Evolutionary conservation across 2,329 filamentous ascomycete species (phyloP), one percentile per base, ranked within the genome.

Genomic region (Talaromyces rugulosus): DNA sequence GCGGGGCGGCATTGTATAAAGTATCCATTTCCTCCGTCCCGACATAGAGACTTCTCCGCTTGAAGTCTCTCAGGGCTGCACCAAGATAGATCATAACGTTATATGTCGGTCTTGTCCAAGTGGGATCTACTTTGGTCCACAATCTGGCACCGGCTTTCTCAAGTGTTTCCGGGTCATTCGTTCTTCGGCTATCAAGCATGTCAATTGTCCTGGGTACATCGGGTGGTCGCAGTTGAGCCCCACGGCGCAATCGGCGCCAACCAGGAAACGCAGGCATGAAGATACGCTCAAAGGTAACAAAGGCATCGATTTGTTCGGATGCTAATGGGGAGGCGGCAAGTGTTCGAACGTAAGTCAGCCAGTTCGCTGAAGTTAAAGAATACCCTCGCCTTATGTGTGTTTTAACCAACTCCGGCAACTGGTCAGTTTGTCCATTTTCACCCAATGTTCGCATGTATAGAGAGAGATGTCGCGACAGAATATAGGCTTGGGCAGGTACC

Each of bases 241-340:
- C 74, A 62, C 72, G 72, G 16, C 69, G 68, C 33, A 80, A 66
- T 58, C 70, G 64, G 5, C 67, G 69, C 91, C 92, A 97, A 28
- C 92, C 91, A 11, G 85, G 84, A 84, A 92, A 96, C 36, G 85
- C 81, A 1, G 85, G 82, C 84, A 96, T 96, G 60, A 98, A 87
- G 63, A 86, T 85, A 30, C 81, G 77, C 77, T 98, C 94, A 71
- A 90, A 94, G 58, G 88, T 77, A 27, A 78, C 72, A 75, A 95
- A 96, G 42, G 92, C 92, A 23, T 72, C 65, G 12, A 75, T 28
- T 59, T 76, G 74, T 62, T 88, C 81, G 55, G 85, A 76, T 68
- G 84, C 83, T 53, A 83, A 81, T 53, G 83, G 82, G 59, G 86
- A 80, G 14, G 81, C 78, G 28, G 87, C 85, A 31, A 97, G 85